Evolutionary conservation across 148 eudicot genomes (phyloP), one percentile per base, ranked within the genome.

Genomic region (Rhododendron griersonianum): DNA sequence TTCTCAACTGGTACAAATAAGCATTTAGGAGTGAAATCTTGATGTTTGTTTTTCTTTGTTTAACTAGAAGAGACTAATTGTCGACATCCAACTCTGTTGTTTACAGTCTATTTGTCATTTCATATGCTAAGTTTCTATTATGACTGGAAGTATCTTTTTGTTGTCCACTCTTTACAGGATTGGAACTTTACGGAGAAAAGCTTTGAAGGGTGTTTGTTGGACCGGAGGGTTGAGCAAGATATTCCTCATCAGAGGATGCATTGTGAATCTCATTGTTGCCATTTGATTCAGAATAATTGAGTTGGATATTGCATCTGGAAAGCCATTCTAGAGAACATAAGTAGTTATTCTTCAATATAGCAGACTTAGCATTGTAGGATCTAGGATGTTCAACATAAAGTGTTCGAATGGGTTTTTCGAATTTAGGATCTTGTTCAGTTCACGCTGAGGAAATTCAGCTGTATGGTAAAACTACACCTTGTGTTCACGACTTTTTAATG

Each of bases 201-300:
- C 79, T 30, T 71, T 48, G 21, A 18, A 47, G 81, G 87, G 45
- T 67, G 67, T 23, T 86, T 69, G 80, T 74, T 53, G 57, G 75
- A 41, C 19, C 45, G 41, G 13, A 30, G 84, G 57, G 81, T 35
- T 23, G 39, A 69, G 53, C 55, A 5, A 57, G 51, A 57, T 15
- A 14, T 4, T 53, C 30, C 69, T 48, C 30, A 50, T 69, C 33
- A 80, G 47, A 11, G 50, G 65, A 16, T 5, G 63, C 4, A 44
- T 11, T 33, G 19, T 80, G 63, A 45, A 50, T 55, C 44, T 39
- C 73, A 61, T 23, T 55, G 16, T 86, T 47, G 35, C 11, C 55
- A 48, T 35, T 21, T 48, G 75, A 48, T 65, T 23, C 39, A 30
- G 48, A 35, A 50, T 6, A 51, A 10, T 35, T 47, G 77, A 45